Percentiles rank a stretch among this genome's conserved stretches.
These are phyloP conservation scores for Agrocybe chaxingu DNA, from an alignment of 768 basidiomycete species.

Conservation along the genomic window DNA sequence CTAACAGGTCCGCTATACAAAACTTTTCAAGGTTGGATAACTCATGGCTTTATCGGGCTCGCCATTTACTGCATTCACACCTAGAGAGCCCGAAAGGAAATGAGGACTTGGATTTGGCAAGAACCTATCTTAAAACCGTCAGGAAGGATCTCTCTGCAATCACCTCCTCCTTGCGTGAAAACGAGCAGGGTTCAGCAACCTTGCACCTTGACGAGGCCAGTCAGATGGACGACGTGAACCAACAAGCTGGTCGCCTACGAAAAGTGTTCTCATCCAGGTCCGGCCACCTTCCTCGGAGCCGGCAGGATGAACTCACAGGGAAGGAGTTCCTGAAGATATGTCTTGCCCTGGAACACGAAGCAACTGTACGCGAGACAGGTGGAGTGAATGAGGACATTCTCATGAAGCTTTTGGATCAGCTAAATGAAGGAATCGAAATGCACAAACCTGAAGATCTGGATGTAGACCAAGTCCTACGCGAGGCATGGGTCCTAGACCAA, in stretches of 20 bases:
- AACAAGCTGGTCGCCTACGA: not conserved
- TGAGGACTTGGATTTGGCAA: no score
- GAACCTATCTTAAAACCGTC: no score
- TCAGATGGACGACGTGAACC: no score
- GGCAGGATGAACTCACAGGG: not conserved
- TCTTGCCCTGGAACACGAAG: constrained; percentile 7
- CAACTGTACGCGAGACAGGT: not conserved
- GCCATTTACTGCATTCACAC: not conserved
- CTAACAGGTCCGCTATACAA: no score
- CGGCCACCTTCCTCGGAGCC: not conserved
- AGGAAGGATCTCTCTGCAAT: no score
- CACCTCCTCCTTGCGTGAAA: no score
- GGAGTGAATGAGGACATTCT: not conserved
- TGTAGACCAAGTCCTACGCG: constrained; percentile 7
- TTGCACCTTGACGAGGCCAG: no score
- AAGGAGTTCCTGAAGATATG: constrained; percentile 10
- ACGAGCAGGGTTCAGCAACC: no score
- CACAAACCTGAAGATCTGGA: not conserved
- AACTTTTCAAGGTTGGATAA: not conserved
- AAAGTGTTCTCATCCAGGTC: not conserved
- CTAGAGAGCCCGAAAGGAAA: no score
- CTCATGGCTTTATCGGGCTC: not conserved
- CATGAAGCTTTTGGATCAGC: constrained; percentile 2
- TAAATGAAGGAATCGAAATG: constrained; percentile 2
- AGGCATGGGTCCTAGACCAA: constrained; percentile 20